Percentiles rank a stretch among this genome's conserved stretches.
Evolutionary conservation across 768 basidiomycete species (phyloP).

Genomic region (Amanita exitialis): DNA sequence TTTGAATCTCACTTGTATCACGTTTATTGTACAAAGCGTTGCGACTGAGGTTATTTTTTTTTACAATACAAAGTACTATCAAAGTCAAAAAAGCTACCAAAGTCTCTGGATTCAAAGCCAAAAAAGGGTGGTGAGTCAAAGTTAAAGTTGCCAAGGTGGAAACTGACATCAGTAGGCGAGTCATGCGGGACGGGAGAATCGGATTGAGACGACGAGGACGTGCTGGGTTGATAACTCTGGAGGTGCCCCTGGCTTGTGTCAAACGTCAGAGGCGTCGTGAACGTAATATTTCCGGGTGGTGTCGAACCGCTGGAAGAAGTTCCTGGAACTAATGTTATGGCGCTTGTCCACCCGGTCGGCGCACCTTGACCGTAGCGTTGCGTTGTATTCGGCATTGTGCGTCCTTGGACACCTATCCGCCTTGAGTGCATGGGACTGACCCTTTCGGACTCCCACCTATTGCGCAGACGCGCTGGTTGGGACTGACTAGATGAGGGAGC

Average conservation of each 20-base stretch:
- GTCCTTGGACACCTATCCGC: neutral
- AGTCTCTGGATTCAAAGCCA: no score
- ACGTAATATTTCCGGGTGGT: constrained; percentile 15
- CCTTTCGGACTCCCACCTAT: constrained; percentile 9
- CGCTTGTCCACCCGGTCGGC: neutral
- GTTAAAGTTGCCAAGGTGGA: no score
- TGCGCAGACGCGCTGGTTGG: constrained; percentile 2
- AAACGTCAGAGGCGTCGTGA: constrained; percentile 51
- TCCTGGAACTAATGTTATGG: neutral
- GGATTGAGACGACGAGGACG: constrained; percentile 14
- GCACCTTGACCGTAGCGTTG: neutral
- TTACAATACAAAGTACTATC: no score
- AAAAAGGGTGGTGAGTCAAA: no score
- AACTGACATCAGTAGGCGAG: no score
- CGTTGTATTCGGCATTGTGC: neutral
- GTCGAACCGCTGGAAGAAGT: neutral
- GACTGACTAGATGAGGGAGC: neutral
- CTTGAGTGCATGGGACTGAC: neutral
- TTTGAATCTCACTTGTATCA: no score
- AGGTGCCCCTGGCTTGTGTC: constrained; percentile 30
- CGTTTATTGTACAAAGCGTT: no score
- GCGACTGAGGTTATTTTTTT: no score
- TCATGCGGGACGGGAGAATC: constrained; percentile 19
- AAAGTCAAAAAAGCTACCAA: no score
- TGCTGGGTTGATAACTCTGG: constrained; percentile 17